Conservation (phyloP, 2,329 filamentous ascomycete genomes). For the Colletotrichum horii region DNA sequence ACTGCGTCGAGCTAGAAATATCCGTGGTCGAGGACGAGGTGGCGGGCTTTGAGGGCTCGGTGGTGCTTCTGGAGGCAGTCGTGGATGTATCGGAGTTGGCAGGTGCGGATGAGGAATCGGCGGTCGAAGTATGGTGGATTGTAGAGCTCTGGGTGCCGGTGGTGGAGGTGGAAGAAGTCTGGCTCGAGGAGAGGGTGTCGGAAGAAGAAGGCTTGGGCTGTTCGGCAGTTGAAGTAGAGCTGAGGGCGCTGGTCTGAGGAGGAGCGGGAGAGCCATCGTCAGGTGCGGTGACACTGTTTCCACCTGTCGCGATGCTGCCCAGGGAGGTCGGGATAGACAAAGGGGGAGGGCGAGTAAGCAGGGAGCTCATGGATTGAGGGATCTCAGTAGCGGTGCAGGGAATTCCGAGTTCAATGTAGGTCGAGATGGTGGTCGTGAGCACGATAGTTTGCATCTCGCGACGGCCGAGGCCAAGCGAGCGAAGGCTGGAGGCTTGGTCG, state of each 20-base stretch:
- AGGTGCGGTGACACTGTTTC: background rate
- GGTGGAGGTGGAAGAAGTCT: background rate
- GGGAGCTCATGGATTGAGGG: background rate
- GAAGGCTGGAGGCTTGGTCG: background rate
- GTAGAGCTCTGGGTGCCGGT: background rate
- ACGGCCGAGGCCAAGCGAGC: background rate
- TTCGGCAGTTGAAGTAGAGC: accelerated
- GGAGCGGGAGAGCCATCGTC: background rate
- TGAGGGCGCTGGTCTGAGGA: background rate
- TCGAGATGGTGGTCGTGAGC: background rate
- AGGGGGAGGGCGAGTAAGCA: background rate
- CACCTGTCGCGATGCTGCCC: background rate
- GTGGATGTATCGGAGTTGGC: background rate
- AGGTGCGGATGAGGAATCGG: background rate
- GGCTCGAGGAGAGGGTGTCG: background rate
- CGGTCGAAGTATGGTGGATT: background rate
- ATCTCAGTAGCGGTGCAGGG: background rate
- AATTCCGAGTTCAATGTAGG: background rate
- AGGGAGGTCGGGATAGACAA: background rate
- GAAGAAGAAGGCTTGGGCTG: background rate
- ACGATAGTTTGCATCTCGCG: background rate
- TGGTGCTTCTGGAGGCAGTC: background rate
- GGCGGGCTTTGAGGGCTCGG: background rate
- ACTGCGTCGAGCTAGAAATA: background rate
- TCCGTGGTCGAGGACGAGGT: background rate